These are phyloP conservation scores for Aristolochia contorta DNA, from an alignment of 164 flowering plant genomes.

Conservation along the genomic window DNA sequence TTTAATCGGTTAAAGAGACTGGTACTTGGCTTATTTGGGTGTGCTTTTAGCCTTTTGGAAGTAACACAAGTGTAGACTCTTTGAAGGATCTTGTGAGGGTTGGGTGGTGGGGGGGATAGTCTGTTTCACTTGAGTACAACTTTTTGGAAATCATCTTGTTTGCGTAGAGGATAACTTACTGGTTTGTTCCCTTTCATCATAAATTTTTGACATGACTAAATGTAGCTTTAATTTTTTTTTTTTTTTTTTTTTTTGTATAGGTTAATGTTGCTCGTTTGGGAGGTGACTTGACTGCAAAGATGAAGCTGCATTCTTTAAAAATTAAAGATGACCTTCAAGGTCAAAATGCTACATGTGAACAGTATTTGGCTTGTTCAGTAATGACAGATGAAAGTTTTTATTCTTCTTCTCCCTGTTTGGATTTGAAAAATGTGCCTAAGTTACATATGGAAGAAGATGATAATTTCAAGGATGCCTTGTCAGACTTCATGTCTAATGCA, in stretches of 20 bases:
- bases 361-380: conserved; percentile 75
- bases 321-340: conserved; percentile 89
- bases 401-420: conserved; percentile 15
- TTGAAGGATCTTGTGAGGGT: no score
- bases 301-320: conserved; percentile 72
- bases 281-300: conserved; percentile 54
- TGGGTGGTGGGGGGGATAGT: no score
- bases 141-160: no score
- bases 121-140: no score
- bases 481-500: conserved; percentile 51
- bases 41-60: no score
- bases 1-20: no score
- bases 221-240: background rate
- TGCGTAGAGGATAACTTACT: no score
- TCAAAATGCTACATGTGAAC: conserved; percentile 26
- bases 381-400: conserved; percentile 25
- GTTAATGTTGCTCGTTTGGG: conserved; percentile 48
- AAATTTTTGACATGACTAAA: no score
- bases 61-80: no score
- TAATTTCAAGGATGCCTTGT: conserved; percentile 71
- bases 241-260: conserved; percentile 48
- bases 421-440: conserved; percentile 20
- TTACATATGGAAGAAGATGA: conserved; percentile 62
- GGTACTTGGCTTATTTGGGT: no score
- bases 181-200: no score